Conservation (phyloP, 1,284 basidiomycete species). For the Peniophora sp. region DNA sequence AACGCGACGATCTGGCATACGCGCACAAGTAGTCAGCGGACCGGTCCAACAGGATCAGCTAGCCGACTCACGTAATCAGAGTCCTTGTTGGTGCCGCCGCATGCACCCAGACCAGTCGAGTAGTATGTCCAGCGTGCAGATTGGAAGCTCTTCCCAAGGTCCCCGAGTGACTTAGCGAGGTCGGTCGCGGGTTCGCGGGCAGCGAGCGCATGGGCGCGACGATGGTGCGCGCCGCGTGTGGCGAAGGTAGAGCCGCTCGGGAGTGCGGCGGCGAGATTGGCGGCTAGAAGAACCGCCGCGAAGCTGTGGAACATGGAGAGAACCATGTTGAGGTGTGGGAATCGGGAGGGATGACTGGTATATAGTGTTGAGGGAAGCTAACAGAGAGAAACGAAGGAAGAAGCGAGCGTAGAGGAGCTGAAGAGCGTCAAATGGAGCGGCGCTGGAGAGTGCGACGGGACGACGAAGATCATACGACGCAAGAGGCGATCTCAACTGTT, state of each 20-base stretch:
- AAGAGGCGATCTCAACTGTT: no score
- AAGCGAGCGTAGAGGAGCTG: not conserved
- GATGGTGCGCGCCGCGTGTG: not conserved
- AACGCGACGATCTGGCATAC: conserved; percentile 27
- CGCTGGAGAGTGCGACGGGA: no score
- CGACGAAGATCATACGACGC: no score
- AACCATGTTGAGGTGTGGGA: not conserved
- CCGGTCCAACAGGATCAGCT: not conserved
- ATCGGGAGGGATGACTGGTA: no score
- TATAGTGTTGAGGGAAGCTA: not conserved
- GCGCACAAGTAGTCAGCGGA: no score
- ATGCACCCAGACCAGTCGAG: conserved; percentile 27
- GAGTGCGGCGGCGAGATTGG: not conserved
- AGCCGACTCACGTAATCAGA: conserved; percentile 24
- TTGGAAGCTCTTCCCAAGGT: conserved; percentile 14
- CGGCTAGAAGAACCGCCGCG: not conserved
- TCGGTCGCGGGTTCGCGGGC: not conserved
- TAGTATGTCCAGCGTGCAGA: conserved; percentile 27
- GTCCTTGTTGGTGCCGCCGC: conserved; percentile 23
- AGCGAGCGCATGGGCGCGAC: not conserved
- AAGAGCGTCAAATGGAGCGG: not conserved
- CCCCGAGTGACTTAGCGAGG: conserved; percentile 5
- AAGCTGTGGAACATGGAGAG: not conserved
- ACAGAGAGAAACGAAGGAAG: not conserved
- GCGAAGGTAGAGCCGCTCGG: no score